Evolutionary conservation across 768 basidiomycete species (phyloP).

Genomic region (Hydnomerulius pinastri): DNA sequence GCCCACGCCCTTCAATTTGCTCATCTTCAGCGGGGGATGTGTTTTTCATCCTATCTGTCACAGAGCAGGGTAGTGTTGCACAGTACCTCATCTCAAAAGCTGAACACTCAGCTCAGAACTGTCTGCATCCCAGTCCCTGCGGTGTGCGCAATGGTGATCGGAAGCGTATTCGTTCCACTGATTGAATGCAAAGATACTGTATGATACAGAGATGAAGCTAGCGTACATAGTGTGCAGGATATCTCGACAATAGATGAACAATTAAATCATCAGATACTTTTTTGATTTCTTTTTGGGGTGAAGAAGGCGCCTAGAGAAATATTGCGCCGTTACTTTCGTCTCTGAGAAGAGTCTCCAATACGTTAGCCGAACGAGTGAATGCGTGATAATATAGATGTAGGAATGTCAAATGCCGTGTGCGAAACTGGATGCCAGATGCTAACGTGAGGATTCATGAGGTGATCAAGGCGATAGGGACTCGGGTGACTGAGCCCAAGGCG

Average conservation of each 20-base stretch:
- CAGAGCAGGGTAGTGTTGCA: too few relatives aligned
- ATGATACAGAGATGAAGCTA: slow-evolving; percentile 12
- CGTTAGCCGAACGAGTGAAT: slow-evolving; percentile 1
- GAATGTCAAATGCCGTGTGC: not conserved
- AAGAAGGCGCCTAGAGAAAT: slow-evolving; percentile 5
- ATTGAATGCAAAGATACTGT: not conserved
- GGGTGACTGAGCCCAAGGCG: slow-evolving; percentile 40
- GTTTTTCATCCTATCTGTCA: too few relatives aligned
- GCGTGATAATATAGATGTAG: not conserved
- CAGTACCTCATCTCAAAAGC: too few relatives aligned
- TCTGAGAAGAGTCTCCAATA: not conserved
- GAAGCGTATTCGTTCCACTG: too few relatives aligned
- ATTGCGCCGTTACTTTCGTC: slow-evolving; percentile 2
- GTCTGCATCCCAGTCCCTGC: too few relatives aligned
- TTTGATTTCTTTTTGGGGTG: not conserved
- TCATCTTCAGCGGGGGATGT: too few relatives aligned
- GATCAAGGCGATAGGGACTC: slow-evolving; percentile 13
- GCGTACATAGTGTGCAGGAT: slow-evolving; percentile 13
- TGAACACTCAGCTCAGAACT: too few relatives aligned
- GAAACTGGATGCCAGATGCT: not conserved
- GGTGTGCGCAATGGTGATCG: too few relatives aligned
- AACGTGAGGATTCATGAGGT: not conserved
- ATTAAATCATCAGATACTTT: slow-evolving; percentile 12
- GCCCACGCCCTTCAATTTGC: too few relatives aligned
- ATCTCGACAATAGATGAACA: slow-evolving; percentile 8